Evolutionary conservation across 1,284 basidiomycete species (phyloP), one percentile per base, ranked within the genome.

Genomic region (Coniophora puteana): DNA sequence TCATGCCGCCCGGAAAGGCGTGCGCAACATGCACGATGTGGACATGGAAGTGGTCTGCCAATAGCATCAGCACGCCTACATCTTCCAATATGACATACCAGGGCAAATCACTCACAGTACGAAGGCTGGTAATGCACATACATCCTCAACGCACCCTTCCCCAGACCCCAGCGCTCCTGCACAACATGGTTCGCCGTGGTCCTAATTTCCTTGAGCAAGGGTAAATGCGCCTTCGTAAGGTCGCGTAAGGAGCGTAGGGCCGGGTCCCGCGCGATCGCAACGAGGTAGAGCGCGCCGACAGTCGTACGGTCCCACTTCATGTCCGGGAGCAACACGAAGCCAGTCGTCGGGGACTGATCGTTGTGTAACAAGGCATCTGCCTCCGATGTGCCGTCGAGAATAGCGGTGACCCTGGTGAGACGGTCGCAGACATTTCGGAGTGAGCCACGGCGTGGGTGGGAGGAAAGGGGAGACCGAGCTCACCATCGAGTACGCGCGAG

Each of bases 121-220:
- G 84, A 90, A 0, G 95, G 95, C 59, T 97, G 94, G 59, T 99
- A 98, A 59, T 99, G 95, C 20, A 98, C 67, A 55, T 85, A 95
- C 68, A 95, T 75, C 44, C 93, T 68, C 45, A 97, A 55, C 17
- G 79, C 71, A 2, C 80, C 79, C 3, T 58, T 49, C 1, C 61
- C 61, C 3, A 93, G 62, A 0, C 76, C 77, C 75, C 82, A 94
- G 49, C 70, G 74, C 32, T 78, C 74, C 36, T 67, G 54, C 0
- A 78, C 83, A 4, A 83, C 59, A 3, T 58, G 59, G 29, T 66
- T 62, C 3, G 80, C 80, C 47, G 80, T 73, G 0, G 55, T 51
- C 16, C 74, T 72, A 43, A 99, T 92, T 10, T 69, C 70, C 26
- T 69, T 69, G 2, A 99, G 69, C 58, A 98, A 67, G 0, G 64